A percentile compares a stretch with the other conserved stretches of the same genome.
phyloP scores from a whole-genome alignment of 2,329 filamentous ascomycete genomes.

The Ilyonectria sp. region DNA sequence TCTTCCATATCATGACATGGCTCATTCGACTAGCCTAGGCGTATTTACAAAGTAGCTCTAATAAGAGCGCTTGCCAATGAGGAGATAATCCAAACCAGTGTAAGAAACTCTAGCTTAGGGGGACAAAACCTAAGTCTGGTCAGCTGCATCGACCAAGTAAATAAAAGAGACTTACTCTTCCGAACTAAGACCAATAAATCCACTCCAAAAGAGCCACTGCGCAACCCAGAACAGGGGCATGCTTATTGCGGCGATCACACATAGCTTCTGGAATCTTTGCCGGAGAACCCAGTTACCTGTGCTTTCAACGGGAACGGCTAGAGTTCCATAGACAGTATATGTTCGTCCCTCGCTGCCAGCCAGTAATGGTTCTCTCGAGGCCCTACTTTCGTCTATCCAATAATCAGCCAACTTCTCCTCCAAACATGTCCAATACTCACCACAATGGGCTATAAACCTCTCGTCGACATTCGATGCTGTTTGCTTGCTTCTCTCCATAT shows the following conservation, averaged over 20 bases:
- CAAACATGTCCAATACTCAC: background rate
- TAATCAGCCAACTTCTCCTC: background rate
- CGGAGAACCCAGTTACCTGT: no score
- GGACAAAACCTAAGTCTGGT: constrained; percentile 16
- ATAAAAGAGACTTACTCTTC: constrained; percentile 5
- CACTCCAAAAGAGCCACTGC: constrained; percentile 36
- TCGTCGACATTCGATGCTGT: background rate
- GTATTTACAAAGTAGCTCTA: background rate
- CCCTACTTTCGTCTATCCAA: background rate
- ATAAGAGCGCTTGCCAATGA: constrained; percentile 3
- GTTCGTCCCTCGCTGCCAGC: background rate
- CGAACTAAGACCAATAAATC: constrained; percentile 29
- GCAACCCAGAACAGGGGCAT: constrained; percentile 14
- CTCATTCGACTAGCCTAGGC: no score
- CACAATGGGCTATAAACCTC: background rate
- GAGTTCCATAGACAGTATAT: constrained; percentile 6
- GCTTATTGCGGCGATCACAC: background rate
- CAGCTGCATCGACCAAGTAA: background rate
- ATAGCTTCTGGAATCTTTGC: background rate
- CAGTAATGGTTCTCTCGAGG: background rate
- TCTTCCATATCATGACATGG: no score
- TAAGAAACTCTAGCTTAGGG: constrained; percentile 6
- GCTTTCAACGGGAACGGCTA: background rate
- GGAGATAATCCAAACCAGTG: constrained; percentile 5
- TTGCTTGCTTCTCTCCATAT: background rate